Base-by-base conservation (phyloP, 345 rosid genomes). In the Syzygium aqueum region DNA sequence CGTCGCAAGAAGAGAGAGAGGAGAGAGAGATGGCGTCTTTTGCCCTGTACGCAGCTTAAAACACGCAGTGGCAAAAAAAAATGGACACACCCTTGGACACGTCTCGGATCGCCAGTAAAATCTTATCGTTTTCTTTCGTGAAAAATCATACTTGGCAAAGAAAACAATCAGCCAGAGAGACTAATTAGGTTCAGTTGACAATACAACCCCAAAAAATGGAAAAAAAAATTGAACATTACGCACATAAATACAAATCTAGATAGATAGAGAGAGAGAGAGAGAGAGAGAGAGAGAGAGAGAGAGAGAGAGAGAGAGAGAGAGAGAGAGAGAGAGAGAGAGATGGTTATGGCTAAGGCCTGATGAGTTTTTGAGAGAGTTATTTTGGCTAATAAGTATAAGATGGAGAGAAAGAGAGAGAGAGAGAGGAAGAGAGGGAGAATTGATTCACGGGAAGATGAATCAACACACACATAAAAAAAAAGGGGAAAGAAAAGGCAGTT, bases 31-130 rank as follows among this genome's bases (percentile, higher is more conserved):
- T 93, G 91, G 95, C 97, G 91, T 93, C 93, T 92, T 93, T 90
- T 93, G 94, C 90, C 90, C 90, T 92, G 93, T 88, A 93, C 91
- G 91, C 94, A 88, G 93, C 93, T 93, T 91, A 88, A 92, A 88
- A 88, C 93, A 87, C 95, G 94, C 92, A 87, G 90, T 87, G 91
- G 77, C 93, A 88, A 91, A 86, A 73, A 77, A 86, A 65, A 87
- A 90, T 56, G 6, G 25, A 85, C 17, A 83, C 46, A 87, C 78
- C 89, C 89, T 17, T 84, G 53, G 93, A 92, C 92, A 91, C 93
- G 94, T 92, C 88, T 93, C 89, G 40, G 84, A 90, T 67, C 21
- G 43, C 78, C 17, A 67, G 46, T 21, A 14, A 65, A 33, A 67
- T 11, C 77, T 16, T 40, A 30, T 17, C 25, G 7, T 67, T 33